Percentiles rank a stretch among this genome's conserved stretches.
Evolutionary conservation across 1,139 yeast species (phyloP).

Genomic region (Pichia kudriavzevii): DNA sequence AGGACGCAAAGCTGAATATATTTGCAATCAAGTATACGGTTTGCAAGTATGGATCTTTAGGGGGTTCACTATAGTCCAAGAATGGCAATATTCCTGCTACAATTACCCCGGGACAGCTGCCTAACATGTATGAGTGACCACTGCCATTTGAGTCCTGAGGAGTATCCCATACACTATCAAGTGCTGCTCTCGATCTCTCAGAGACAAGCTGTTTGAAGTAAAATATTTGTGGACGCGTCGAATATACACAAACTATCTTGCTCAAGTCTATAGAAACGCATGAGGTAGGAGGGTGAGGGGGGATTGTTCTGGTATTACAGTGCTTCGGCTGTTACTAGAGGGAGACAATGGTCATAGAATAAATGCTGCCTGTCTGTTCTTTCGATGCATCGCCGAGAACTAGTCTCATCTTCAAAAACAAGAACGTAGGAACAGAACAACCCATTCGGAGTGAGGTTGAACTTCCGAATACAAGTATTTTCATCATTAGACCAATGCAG

Average conservation of each 20-base stretch:
- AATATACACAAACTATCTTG: too few species aligned
- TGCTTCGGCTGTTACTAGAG: constrained; percentile 31
- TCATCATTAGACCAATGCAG: constrained; percentile 32
- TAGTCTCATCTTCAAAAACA: constrained; percentile 39
- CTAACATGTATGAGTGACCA: too few species aligned
- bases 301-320: constrained; percentile 18
- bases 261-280: too few species aligned
- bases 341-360: constrained; percentile 30
- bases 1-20: constrained; percentile 34
- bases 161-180: too few species aligned
- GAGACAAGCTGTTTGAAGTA: too few species aligned
- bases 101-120: background rate
- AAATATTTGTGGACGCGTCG: too few species aligned
- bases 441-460: too few species aligned
- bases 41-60: constrained; percentile 33
- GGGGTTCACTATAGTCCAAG: constrained; percentile 15
- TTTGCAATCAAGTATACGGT: constrained; percentile 35
- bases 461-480: constrained; percentile 15
- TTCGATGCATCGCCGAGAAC: constrained; percentile 49
- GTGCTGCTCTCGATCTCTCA: too few species aligned
- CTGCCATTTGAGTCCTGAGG: background rate
- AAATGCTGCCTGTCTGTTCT: constrained; percentile 44
- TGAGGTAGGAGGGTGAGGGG: too few species aligned
- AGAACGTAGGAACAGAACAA: constrained; percentile 42
- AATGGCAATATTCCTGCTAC: constrained; percentile 9